Base-by-base conservation (phyloP, 163 green algal genomes). In the Scenedesmus sp. region DNA sequence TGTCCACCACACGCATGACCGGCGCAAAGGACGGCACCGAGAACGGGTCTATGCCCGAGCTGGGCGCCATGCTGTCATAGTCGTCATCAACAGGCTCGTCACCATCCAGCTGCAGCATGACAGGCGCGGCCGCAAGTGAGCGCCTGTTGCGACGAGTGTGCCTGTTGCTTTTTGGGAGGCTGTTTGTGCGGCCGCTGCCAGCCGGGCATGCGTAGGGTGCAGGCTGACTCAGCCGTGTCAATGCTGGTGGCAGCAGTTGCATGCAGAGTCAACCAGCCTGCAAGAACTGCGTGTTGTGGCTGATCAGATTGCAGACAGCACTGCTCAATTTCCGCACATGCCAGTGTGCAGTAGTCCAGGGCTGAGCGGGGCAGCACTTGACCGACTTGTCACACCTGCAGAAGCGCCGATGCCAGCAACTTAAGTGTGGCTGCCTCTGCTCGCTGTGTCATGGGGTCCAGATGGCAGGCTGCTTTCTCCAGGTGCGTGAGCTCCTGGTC, bases 401-500 rank as follows among this genome's bases (percentile, higher is more conserved):
- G 42, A 26, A 91, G 78, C 18, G 42, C 76, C 40, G 87, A 81
- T 33, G 87, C 87, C 33, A 91, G 59, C 43, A 91, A 56, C 79
- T 91, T 91, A 1, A 91, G 44, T 3, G 26, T 37, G 26, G 87
- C 56, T 42, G 87, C 87, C 33, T 85, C 78, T 43, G 44, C 40
- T 0, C 80, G 78, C 35, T 87, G 51, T 9, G n/a, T 51, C 26
- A 59, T 13, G 0, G 78, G 87, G 79, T 91, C 61, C 3, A 82
- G 15, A 40, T 49, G 51, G 4, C 20, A 2, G 20, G 87, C 87
- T 26, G 53, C 79, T 9, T 70, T 81, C 56, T 88, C 87, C 59
- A 91, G 59, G 30, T 91, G 79, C 35, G 40, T 73, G 30, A 91
- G 1, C 87, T 91, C 87, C 78, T 61, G 56, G 53, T 91, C 80